Evolutionary conservation across 2,329 filamentous ascomycete species (phyloP).

Genomic region (Botryotinia convoluta): DNA sequence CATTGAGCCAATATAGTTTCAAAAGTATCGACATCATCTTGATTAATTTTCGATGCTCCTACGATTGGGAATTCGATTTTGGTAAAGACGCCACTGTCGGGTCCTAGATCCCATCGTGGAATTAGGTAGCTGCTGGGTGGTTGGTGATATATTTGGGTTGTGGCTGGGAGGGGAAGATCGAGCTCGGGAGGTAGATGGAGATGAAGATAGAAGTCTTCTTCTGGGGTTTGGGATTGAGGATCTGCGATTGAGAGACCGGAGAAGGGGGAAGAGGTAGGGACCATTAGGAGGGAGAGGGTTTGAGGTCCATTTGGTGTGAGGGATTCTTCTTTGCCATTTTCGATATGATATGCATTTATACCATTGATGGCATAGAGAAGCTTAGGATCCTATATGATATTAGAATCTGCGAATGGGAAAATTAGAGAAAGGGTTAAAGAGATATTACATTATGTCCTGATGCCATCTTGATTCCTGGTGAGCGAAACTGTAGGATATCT

Average conservation of each 20-base stretch:
- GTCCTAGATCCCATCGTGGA: slow-evolving; percentile 89
- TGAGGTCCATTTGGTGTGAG: slow-evolving; percentile 85
- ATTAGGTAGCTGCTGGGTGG: slow-evolving; percentile 91
- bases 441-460: slow-evolving; percentile 36
- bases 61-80: slow-evolving; percentile 82
- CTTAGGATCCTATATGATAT: slow-evolving; percentile 52
- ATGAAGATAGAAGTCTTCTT: slow-evolving; percentile 96
- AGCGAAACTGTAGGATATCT: not conserved
- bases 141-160: slow-evolving; percentile 96
- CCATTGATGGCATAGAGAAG: slow-evolving; percentile 72
- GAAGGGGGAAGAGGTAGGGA: slow-evolving; percentile 79
- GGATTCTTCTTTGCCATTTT: slow-evolving; percentile 78
- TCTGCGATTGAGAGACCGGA: slow-evolving; percentile 52
- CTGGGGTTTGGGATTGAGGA: slow-evolving; percentile 54
- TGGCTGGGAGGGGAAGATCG: slow-evolving; percentile 88
- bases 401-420: slow-evolving; percentile 18
- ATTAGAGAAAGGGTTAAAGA: not conserved
- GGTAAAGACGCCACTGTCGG: slow-evolving; percentile 85
- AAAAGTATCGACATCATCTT: slow-evolving; percentile 94
- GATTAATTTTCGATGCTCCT: slow-evolving; percentile 68
- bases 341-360: slow-evolving; percentile 87
- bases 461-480: slow-evolving; percentile 26
- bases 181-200: slow-evolving; percentile 92
- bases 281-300: slow-evolving; percentile 92
- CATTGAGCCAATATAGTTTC: slow-evolving; percentile 98